Percentiles rank a stretch among this genome's conserved stretches.
These are phyloP conservation scores for Fraxinus nigra DNA, from an alignment of 305 asterid species.

Conservation along the genomic window DNA sequence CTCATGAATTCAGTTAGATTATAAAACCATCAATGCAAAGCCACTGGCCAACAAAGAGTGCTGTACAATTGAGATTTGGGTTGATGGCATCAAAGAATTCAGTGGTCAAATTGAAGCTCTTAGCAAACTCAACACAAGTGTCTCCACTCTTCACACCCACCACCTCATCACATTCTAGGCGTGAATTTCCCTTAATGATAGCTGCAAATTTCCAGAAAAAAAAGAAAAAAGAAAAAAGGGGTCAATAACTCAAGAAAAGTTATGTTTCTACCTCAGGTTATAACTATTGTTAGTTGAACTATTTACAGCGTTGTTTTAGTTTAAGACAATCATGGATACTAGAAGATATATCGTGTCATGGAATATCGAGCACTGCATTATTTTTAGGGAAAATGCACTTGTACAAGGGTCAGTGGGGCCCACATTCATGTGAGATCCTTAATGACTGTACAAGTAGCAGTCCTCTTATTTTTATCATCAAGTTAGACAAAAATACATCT, in stretches of 20 bases:
- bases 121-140: slow-evolving; percentile 26
- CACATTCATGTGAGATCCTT: too few relatives aligned
- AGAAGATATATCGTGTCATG: background rate
- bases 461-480: background rate
- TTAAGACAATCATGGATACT: too few relatives aligned
- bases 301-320: too few relatives aligned
- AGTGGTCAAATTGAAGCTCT: background rate
- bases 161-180: slow-evolving; percentile 18
- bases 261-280: too few relatives aligned
- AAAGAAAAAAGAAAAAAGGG: too few relatives aligned
- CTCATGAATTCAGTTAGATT: background rate
- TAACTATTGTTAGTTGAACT: too few relatives aligned
- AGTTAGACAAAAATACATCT: background rate
- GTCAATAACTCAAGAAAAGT: too few relatives aligned
- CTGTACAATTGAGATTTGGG: slow-evolving; percentile 35
- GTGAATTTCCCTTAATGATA: background rate
- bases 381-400: too few relatives aligned
- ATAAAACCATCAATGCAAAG: slow-evolving; percentile 27
- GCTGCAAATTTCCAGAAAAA: background rate
- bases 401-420: too few relatives aligned
- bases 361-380: background rate
- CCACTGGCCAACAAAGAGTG: slow-evolving; percentile 41
- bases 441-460: too few relatives aligned
- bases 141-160: slow-evolving; percentile 32
- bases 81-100: slow-evolving; percentile 22